Percentiles rank a stretch among this genome's conserved stretches.
phyloP scores from a whole-genome alignment of 768 basidiomycete species.

The Pulveroboletus sp. region DNA sequence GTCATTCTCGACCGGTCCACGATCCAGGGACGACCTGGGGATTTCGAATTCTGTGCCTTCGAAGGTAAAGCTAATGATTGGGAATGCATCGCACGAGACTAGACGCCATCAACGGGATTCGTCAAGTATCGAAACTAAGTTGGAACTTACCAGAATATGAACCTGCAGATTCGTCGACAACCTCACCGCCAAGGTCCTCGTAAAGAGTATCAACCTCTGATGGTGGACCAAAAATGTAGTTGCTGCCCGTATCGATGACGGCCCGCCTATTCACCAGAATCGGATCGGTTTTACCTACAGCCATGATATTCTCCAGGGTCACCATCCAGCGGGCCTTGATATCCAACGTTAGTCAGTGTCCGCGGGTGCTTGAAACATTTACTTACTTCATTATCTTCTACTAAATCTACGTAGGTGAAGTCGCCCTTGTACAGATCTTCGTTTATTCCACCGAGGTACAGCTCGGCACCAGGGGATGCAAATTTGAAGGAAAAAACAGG shows the following conservation, averaged over 20 bases:
- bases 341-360: not conserved
- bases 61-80: slow-evolving; percentile 33
- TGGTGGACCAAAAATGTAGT: not conserved
- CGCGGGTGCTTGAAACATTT: too few species aligned
- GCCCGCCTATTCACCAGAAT: not conserved
- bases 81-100: slow-evolving; percentile 26
- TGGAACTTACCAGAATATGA: slow-evolving; percentile 28
- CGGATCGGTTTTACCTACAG: not conserved
- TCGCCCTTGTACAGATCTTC: too few species aligned
- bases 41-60: slow-evolving; percentile 34
- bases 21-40: slow-evolving; percentile 23
- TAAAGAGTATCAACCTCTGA: slow-evolving; percentile 20
- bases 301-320: not conserved
- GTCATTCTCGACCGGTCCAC: too few species aligned
- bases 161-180: slow-evolving; percentile 18
- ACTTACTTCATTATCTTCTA: too few species aligned
- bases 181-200: slow-evolving; percentile 19
- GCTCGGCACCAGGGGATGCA: too few species aligned
- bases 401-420: too few species aligned
- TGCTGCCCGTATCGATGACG: slow-evolving; percentile 15
- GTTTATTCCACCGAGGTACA: too few species aligned
- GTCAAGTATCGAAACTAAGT: too few species aligned
- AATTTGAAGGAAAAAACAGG: too few species aligned
- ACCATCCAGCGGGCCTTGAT: slow-evolving; percentile 3
- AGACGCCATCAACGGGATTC: not conserved